Evolutionary conservation across 306 rosid species (phyloP), one percentile per base, ranked within the genome.

Genomic region (Cucurbita argyrosperma): DNA sequence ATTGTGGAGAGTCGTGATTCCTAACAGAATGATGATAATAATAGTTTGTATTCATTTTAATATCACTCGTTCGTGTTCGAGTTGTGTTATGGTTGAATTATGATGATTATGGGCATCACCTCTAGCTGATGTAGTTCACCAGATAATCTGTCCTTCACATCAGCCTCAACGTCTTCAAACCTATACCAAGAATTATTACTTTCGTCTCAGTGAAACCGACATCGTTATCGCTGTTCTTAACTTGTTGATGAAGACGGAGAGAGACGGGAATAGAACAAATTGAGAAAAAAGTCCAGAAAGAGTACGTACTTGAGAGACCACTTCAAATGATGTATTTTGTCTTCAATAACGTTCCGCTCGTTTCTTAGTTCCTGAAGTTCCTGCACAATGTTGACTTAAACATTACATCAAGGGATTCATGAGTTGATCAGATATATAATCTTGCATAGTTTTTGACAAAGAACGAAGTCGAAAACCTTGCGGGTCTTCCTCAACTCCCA

Each of bases 341-440:
- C 97, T 84, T 95, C 99, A 76, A 89, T 87, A 64, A 69, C 75
- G 78, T 89, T 92, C 11, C 97, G 96, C 49, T 91, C 87, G 68
- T 82, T 87, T 89, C 97, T 85, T 84, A 91, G 77, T 59, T 75
- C 83, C 59, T 86, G 92, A 76, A 91, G 92, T 84, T 83, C 82
- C 99, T 95, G 87, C 70, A 77, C 57, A 66, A 80, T 58, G 74
- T 69, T 8, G 37, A 84, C n/a, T 11, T 50, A 55, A 3, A 42
- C 14, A 30, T 47, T 23, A 47, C 21, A 49, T 43, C 21, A 5
- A n/a, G 64, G 51, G 26, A 30, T 37, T 18, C 26, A 51, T 15
- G 16, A 69, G 43, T 69, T 50, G 58, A 13, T 26, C 26, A 45
- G 11, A 7, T 65, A 45, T 65, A 45, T 6, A 46, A 6, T 11